Conservation (phyloP, 192 early-diverging fungal species). For the Coemansia sp. region DNA sequence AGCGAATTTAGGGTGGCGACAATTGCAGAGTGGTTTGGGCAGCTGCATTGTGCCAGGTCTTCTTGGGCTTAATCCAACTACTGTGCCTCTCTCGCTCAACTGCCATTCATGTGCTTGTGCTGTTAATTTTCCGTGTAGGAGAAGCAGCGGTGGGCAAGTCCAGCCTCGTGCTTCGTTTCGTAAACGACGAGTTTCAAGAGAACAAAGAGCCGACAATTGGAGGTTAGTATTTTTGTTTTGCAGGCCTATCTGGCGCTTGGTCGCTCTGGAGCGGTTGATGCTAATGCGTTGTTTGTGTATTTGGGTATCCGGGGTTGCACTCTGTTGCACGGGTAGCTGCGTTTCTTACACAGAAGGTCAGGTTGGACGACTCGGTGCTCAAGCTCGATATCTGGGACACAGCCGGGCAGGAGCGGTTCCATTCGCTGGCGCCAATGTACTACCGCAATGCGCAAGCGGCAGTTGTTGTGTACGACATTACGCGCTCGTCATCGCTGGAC, state of each 20-base stretch:
- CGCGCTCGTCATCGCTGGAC: constrained; percentile 76
- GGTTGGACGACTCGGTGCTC: constrained; percentile 76
- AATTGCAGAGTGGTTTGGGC: no score
- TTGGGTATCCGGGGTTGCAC: background rate
- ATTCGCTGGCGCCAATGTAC: constrained; percentile 93
- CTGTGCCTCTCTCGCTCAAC: background rate
- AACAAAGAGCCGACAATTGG: constrained; percentile 99
- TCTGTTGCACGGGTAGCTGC: constrained; percentile 52
- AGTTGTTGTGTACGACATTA: constrained; percentile 95
- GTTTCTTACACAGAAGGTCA: constrained; percentile 90
- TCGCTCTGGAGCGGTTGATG: no score
- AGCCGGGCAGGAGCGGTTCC: constrained; percentile 98
- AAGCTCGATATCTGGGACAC: constrained; percentile 89
- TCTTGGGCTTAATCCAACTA: no score
- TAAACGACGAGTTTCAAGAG: constrained; percentile 90
- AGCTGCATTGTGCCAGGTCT: no score
- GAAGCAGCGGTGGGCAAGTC: constrained; percentile 98
- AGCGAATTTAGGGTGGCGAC: no score
- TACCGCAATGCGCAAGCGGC: constrained; percentile 97
- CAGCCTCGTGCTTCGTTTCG: constrained; percentile 90
- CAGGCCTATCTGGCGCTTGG: no score
- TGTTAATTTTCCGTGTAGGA: constrained; percentile 54
- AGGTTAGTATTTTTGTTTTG: constrained; percentile 36
- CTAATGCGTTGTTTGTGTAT: background rate
- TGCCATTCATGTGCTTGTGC: background rate